Conservation (phyloP, 768 basidiomycete species). For the Naematelia aurantialba region DNA sequence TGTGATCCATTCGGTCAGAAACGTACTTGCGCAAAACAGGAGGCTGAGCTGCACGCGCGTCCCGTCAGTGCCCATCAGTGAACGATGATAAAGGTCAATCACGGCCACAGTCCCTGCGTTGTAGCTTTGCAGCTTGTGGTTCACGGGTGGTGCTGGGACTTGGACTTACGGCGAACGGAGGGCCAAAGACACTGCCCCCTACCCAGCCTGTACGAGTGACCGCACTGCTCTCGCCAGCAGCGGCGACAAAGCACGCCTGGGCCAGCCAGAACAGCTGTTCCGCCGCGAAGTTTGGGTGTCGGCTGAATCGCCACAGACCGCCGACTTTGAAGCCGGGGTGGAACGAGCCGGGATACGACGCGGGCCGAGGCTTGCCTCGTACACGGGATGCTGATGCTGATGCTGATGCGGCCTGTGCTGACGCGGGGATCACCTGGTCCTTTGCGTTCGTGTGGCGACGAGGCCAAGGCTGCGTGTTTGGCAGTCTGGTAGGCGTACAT, state of each 20-base stretch:
- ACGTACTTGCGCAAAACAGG: constrained; percentile 74
- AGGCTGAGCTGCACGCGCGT: constrained; percentile 53
- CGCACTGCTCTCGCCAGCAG: constrained; percentile 31
- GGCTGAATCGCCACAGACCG: constrained; percentile 78
- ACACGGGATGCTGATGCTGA: not conserved
- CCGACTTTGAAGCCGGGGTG: constrained; percentile 77
- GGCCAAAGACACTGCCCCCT: constrained; percentile 34
- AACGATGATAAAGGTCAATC: constrained; percentile 34
- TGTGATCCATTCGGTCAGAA: constrained; percentile 77
- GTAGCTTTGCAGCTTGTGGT: no score
- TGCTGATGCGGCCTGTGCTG: not conserved
- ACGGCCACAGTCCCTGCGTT: no score
- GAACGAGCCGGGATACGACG: constrained; percentile 24
- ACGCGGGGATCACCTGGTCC: no score
- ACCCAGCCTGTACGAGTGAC: constrained; percentile 39
- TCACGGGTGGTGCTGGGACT: no score
- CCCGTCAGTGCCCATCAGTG: not conserved
- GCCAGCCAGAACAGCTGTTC: constrained; percentile 71
- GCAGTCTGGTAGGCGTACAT: constrained; percentile 74
- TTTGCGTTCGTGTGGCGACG: no score
- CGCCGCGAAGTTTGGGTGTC: constrained; percentile 90
- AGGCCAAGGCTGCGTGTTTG: no score
- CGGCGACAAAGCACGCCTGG: constrained; percentile 44
- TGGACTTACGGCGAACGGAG: constrained; percentile 41
- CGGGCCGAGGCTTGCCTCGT: constrained; percentile 53